A percentile compares a stretch with the other conserved stretches of the same genome.
phyloP scores from a whole-genome alignment of 108 stramenopile species.

The Discostella stelligeroides region DNA sequence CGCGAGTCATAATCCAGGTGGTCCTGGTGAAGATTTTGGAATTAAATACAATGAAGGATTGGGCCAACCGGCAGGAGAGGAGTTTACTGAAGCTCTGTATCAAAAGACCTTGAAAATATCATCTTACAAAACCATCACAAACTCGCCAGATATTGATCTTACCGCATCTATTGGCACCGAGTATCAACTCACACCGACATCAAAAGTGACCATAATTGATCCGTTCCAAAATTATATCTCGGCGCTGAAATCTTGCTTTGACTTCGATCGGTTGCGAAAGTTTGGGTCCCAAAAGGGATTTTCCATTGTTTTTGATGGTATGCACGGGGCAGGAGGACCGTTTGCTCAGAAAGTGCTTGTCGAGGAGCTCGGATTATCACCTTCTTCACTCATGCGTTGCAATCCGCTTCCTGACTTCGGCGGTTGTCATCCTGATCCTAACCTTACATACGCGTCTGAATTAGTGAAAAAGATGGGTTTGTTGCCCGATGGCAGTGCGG shows the following conservation, averaged over 20 bases:
- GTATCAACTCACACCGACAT: slow-evolving; percentile 61
- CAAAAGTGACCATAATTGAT: slow-evolving; percentile 86
- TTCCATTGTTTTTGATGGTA: slow-evolving; percentile 94
- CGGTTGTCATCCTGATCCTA: slow-evolving; percentile 98
- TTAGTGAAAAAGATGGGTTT: slow-evolving; percentile 94
- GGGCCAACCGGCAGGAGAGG: slow-evolving; percentile 98
- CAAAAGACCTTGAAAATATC: slow-evolving; percentile 62
- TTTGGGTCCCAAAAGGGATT: slow-evolving; percentile 84
- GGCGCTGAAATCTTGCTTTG: slow-evolving; percentile 91
- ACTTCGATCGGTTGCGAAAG: slow-evolving; percentile 81
- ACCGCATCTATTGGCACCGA: slow-evolving; percentile 65
- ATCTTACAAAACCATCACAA: slow-evolving; percentile 69
- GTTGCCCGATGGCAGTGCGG: slow-evolving; percentile 75
- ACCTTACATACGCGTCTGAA: slow-evolving; percentile 96
- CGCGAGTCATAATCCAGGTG: slow-evolving; percentile 98
- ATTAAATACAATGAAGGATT: slow-evolving; percentile 96
- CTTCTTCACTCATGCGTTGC: slow-evolving; percentile 83
- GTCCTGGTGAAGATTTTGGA: slow-evolving; percentile 98
- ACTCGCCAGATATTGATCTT: slow-evolving; percentile 64
- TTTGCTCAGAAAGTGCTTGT: slow-evolving; percentile 92
- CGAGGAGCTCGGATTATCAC: slow-evolving; percentile 91
- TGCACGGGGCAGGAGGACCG: slow-evolving; percentile 98
- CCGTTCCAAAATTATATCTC: slow-evolving; percentile 84
- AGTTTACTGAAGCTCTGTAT: slow-evolving; percentile 91
- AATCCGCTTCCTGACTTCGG: slow-evolving; percentile 96